Evolutionary conservation across 805 yeast genomes (phyloP), one percentile per base, ranked within the genome.

Genomic region (Myxozyma melibiosi): DNA sequence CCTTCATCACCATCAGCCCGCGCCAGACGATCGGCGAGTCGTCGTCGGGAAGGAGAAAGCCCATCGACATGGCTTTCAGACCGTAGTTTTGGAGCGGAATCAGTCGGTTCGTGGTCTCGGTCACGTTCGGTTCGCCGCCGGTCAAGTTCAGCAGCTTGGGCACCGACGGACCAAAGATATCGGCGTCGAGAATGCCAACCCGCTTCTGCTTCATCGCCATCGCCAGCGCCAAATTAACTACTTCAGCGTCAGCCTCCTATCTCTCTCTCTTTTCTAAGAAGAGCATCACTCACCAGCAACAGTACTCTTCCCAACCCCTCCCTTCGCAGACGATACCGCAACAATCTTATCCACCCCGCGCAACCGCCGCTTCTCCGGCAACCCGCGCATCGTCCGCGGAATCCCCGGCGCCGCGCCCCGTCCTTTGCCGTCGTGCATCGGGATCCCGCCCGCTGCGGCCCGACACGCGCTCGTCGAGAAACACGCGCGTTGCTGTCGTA

Each of bases 51-150:
- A 88, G 80, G 63, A 89, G 73, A 66, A 84, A 88, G 0, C 96
- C 96, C 95, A 89, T 89, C 0, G 95, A 88, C 96, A 89, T 89
- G 5, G 90, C 81, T 63, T 86, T 84, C 2, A 89, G 68, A 0
- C 96, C 96, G 62, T 84, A 87, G 67, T 87, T 88, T 9, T 76
- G 69, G 64, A 88, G 70, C 0, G 96, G 96, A 0, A 84, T 67
- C 2, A 88, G 73, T 63, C 79, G 39, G 46, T 65, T 65, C 18
- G 28, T 20, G n/a, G 18, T 11, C 6, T 30, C 50, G 78, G 0
- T 90, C 88, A 61, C 49, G 31, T 35, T 30, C 85, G 67, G 27
- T 86, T 67, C 1, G 0, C 90, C 90, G 0, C 91, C 90, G 1
- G 73, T 63, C 6, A 89, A 74, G n/a, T 80, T 80, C 73, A 89